Evolutionary conservation across 768 basidiomycete species (phyloP).

Genomic region (Tylopilus balloui): DNA sequence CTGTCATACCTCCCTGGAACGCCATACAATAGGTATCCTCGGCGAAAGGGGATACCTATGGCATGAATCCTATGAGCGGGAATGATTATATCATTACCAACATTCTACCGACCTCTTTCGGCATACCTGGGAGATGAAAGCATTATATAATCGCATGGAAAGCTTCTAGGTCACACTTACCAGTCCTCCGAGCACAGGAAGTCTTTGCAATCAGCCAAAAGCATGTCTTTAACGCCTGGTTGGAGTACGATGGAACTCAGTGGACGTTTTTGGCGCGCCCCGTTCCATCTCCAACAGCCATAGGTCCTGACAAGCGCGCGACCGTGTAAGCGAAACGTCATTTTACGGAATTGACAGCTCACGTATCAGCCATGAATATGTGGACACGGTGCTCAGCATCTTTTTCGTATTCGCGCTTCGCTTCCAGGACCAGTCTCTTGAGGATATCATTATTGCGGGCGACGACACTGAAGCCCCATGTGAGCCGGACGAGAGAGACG

Average conservation of each 20-base stretch:
- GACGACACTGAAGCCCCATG: conserved; percentile 56
- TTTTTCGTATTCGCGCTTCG: conserved; percentile 85
- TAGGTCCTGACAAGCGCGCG: conserved; percentile 46
- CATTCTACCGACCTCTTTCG: conserved; percentile 62
- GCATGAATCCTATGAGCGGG: conserved; percentile 17
- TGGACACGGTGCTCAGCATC: conserved; percentile 88
- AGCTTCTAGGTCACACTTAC: conserved; percentile 42
- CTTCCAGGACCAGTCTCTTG: conserved; percentile 82
- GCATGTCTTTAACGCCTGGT: conserved; percentile 88
- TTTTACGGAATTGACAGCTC: conserved; percentile 34
- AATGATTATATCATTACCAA: conserved; percentile 16
- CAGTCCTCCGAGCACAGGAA: conserved; percentile 82
- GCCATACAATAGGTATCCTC: conserved; percentile 81
- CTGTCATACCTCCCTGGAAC: conserved; percentile 71
- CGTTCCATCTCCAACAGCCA: conserved; percentile 84
- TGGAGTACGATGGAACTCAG: conserved; percentile 92
- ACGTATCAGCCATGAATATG: conserved; percentile 87
- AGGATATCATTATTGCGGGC: conserved; percentile 85
- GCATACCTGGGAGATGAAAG: conserved; percentile 62
- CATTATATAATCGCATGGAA: conserved; percentile 18
- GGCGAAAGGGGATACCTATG: conserved; percentile 80
- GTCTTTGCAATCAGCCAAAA: conserved; percentile 80
- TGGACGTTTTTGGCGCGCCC: conserved; percentile 81
- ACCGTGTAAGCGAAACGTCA: neutral
- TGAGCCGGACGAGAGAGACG: conserved; percentile 17